Evolutionary conservation across 495 filamentous ascomycete species (phyloP), one percentile per base, ranked within the genome.

Genomic region (Neohortaea acidophila): DNA sequence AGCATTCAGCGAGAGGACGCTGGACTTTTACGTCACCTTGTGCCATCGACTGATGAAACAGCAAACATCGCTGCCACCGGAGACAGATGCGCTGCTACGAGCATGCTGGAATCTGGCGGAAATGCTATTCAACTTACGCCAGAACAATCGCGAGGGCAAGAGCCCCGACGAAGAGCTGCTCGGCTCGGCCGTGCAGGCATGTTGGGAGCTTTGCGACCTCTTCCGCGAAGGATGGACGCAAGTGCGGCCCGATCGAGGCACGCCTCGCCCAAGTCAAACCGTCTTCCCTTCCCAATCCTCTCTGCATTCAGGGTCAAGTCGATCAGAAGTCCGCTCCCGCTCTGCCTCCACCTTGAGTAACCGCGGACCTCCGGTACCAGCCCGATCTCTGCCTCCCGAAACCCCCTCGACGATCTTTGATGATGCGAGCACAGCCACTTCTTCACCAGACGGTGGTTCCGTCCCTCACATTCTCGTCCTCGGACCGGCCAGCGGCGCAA

Each of bases 41-140:
- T 94, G 85, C 40, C 85, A 94, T 57, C 72, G 85, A 21, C 65
- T 94, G 4, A 94, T 94, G 85, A 92, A 91, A 55, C 85, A 94
- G 58, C 71, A 81, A 33, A 77, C 71, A 34, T 73, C 75, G 21
- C 57, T 82, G 1, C 77, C 75, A 3, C 76, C 79, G 43, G 81
- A 85, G 47, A 86, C 82, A 2, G 84, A 91, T 49, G 73, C 79
- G 17, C 67, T 92, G 2, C 67, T 94, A 0, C 75, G 79, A 32
- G 81, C 84, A 4, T 94, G 85, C 52, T 94, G 85, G 85, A 73
- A 78, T 9, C 58, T 94, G 17, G 84, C 85, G 2, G 85, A 94
- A 55, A 92, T 92, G 82, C 69, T 94, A 1, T 92, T 92, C 58
- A 91, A 79, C 55, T 67, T 94, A 14, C 79, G 85, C 3, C 84